A percentile compares a stretch with the other conserved stretches of the same genome.
Evolutionary conservation across 176 grass and related monocot genomes (phyloP).

Genomic region (Leersia perrieri): DNA sequence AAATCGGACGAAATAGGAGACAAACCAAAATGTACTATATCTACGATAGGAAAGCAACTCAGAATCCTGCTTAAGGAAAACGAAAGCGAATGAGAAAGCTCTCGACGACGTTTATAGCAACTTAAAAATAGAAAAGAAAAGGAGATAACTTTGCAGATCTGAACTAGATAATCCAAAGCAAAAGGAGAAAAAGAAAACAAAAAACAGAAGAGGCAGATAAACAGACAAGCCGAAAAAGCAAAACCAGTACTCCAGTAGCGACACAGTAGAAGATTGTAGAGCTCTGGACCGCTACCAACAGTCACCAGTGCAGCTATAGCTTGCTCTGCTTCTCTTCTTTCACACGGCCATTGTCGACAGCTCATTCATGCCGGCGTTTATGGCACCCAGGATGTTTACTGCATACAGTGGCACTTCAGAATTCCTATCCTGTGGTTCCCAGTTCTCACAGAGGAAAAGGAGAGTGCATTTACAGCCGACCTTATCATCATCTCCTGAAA

Average conservation of each 20-base stretch:
- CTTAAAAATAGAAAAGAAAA: background rate
- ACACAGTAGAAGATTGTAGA: constrained; percentile 2
- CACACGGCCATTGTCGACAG: background rate
- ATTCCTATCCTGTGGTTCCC: background rate
- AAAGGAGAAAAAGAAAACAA: background rate
- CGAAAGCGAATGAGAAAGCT: background rate
- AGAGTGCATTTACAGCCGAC: background rate
- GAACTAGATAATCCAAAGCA: background rate
- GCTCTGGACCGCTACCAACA: background rate
- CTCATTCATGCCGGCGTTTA: constrained; percentile 13
- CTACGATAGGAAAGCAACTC: constrained; percentile 1
- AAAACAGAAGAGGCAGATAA: background rate
- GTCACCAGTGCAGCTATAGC: background rate
- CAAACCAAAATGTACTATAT: background rate
- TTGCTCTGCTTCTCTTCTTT: background rate
- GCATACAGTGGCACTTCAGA: background rate
- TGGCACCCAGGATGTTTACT: background rate
- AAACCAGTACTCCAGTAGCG: background rate
- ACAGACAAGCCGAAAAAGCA: background rate
- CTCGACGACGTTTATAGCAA: background rate
- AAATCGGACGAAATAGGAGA: constrained; percentile 13
- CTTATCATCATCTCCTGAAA: background rate
- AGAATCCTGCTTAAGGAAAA: constrained; percentile 22
- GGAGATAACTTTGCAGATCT: background rate
- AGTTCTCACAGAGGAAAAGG: background rate